These are phyloP conservation scores for Tardiomyces blankii DNA, from an alignment of 1,139 yeast species.

Conservation along the genomic window DNA sequence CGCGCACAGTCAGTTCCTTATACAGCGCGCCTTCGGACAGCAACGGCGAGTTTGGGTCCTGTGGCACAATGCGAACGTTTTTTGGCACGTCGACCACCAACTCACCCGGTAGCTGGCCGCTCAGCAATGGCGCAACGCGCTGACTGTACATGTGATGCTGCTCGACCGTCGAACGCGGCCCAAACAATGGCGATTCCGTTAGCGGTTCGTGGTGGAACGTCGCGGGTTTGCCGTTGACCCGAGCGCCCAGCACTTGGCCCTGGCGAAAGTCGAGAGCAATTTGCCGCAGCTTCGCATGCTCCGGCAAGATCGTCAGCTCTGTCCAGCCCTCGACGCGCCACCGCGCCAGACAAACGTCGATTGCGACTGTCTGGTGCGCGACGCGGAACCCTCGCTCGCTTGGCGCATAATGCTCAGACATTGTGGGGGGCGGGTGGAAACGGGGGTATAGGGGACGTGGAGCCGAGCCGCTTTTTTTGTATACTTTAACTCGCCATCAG, in stretches of 20 bases:
- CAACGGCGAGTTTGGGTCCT: conserved; percentile 22
- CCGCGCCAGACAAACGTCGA: conserved; percentile 54
- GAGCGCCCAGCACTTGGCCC: conserved; percentile 50
- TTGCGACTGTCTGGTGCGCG: conserved; percentile 57
- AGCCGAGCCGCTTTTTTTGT: too few relatives aligned
- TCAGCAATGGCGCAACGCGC: conserved; percentile 30
- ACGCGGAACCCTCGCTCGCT: conserved; percentile 31
- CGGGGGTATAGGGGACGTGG: too few relatives aligned
- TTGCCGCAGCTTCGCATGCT: conserved; percentile 43
- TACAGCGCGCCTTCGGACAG: conserved; percentile 11
- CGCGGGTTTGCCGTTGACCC: conserved; percentile 49
- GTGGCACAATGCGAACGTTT: conserved; percentile 37
- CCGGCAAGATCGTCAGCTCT: conserved; percentile 70
- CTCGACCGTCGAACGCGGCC: conserved; percentile 36
- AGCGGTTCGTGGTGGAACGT: conserved; percentile 41
- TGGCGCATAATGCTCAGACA: neutral
- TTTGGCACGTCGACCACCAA: conserved; percentile 64
- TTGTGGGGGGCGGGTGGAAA: neutral
- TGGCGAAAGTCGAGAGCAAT: conserved; percentile 77
- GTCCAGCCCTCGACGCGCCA: conserved; percentile 59
- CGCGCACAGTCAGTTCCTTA: conserved; percentile 61
- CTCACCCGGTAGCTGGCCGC: conserved; percentile 48
- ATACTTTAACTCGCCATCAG: too few relatives aligned
- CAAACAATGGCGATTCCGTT: conserved; percentile 33
- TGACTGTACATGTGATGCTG: conserved; percentile 58